Evolutionary conservation across 148 eudicot genomes (phyloP).

Genomic region (Nepenthes gracilis): DNA sequence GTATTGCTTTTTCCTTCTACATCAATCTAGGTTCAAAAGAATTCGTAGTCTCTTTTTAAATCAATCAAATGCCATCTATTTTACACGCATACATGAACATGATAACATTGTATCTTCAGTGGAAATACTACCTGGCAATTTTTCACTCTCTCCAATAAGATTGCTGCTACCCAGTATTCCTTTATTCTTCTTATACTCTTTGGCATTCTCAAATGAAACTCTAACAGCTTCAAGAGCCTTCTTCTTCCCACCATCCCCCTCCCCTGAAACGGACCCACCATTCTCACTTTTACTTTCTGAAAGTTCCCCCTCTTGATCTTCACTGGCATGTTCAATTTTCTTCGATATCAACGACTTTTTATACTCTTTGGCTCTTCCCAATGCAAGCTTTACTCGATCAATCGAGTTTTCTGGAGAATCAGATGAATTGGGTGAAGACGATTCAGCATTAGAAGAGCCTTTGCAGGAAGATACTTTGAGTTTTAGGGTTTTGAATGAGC

Average conservation of each 20-base stretch:
- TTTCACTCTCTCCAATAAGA: constrained; percentile 5
- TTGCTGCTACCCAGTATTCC: constrained; percentile 5
- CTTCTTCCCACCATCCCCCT: constrained; percentile 11
- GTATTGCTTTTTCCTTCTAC: no score
- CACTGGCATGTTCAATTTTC: constrained; percentile 6
- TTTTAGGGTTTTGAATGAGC: constrained; percentile 21
- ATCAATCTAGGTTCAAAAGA: no score
- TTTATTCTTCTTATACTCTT: constrained; percentile 15
- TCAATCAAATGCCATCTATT: background rate
- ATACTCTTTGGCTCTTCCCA: constrained; percentile 48
- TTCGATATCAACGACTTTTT: constrained; percentile 20
- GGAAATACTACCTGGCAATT: constrained; percentile 13
- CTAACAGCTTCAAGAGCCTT: constrained; percentile 24
- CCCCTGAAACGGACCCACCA: constrained; percentile 15
- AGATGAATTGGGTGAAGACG: constrained; percentile 20
- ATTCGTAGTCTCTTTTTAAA: background rate
- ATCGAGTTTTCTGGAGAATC: constrained; percentile 10
- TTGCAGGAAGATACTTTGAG: constrained; percentile 20
- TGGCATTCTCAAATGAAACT: constrained; percentile 22
- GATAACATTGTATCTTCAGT: background rate
- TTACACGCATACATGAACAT: background rate
- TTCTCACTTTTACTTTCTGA: constrained; percentile 8
- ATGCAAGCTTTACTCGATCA: constrained; percentile 40
- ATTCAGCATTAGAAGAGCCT: constrained; percentile 20
- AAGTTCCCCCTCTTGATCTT: constrained; percentile 9